Conservation (phyloP, 345 rosid genomes). For the Salix dunnii region DNA sequence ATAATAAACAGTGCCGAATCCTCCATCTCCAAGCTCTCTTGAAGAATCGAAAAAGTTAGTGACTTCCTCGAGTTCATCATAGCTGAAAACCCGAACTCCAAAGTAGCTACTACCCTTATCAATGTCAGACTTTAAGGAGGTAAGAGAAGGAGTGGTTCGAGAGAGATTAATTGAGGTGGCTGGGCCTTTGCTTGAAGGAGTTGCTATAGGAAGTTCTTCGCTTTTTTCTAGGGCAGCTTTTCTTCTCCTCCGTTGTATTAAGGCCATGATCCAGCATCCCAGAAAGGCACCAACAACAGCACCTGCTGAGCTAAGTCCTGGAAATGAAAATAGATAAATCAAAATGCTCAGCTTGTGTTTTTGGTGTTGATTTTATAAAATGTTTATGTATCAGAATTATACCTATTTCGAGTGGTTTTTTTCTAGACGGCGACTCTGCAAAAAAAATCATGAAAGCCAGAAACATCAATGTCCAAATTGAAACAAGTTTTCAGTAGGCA, state of each 20-base stretch:
- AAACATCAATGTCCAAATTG: background rate
- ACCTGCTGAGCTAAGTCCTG: constrained; percentile 44
- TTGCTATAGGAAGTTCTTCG: constrained; percentile 29
- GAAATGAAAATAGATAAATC: background rate
- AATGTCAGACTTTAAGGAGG: constrained; percentile 40
- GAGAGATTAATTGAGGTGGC: constrained; percentile 40
- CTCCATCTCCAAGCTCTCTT: constrained; percentile 85
- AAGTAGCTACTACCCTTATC: constrained; percentile 54
- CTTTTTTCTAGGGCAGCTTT: constrained; percentile 30
- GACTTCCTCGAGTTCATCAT: constrained; percentile 71
- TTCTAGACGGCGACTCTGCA: constrained; percentile 20
- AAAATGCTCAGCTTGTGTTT: background rate
- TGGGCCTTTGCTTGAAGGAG: constrained; percentile 43
- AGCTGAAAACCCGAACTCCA: constrained; percentile 71
- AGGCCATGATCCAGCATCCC: constrained; percentile 20
- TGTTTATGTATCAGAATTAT: background rate
- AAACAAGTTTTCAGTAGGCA: background rate
- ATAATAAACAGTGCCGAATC: constrained; percentile 75
- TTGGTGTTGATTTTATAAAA: background rate
- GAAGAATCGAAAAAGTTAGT: constrained; percentile 63
- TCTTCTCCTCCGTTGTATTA: constrained; percentile 31
- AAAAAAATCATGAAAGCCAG: background rate
- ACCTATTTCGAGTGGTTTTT: constrained; percentile 19
- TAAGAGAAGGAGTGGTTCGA: constrained; percentile 46
- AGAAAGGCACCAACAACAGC: constrained; percentile 16